Percentiles rank a stretch among this genome's conserved stretches.
phyloP scores from a whole-genome alignment of 164 flowering plant species.

The Annona cherimola region DNA sequence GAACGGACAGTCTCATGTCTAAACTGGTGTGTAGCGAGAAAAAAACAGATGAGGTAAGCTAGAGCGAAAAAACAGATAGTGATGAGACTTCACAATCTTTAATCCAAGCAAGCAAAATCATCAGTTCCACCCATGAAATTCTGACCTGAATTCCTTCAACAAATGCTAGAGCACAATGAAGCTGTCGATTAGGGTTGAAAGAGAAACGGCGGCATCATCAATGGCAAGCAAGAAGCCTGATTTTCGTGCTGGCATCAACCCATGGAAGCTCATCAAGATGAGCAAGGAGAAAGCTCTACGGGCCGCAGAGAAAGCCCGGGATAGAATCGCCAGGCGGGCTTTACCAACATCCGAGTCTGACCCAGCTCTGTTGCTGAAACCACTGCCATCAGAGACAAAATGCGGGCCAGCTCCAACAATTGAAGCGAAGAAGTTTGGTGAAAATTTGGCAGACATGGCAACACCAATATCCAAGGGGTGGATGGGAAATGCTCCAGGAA shows the following conservation, averaged over 20 bases:
- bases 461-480: slow-evolving; percentile 37
- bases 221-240: slow-evolving; percentile 45
- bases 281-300: slow-evolving; percentile 72
- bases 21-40: slow-evolving; percentile 39
- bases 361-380: slow-evolving; percentile 30
- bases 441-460: slow-evolving; percentile 16
- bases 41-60: slow-evolving; percentile 39
- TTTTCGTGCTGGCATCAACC: slow-evolving; percentile 70
- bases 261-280: slow-evolving; percentile 84
- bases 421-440: slow-evolving; percentile 21
- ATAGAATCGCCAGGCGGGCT: slow-evolving; percentile 48
- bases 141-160: slow-evolving; percentile 4
- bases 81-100: not conserved
- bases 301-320: slow-evolving; percentile 81
- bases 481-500: slow-evolving; percentile 38
- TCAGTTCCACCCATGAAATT: not conserved
- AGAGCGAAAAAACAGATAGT: not conserved
- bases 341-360: not conserved
- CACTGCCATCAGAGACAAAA: slow-evolving; percentile 78
- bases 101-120: not conserved
- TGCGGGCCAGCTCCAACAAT: slow-evolving; percentile 44
- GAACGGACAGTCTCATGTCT: slow-evolving; percentile 41
- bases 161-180: slow-evolving; percentile 41
- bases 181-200: slow-evolving; percentile 69
- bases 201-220: slow-evolving; percentile 30